Evolutionary conservation across 2,329 filamentous ascomycete species (phyloP), one percentile per base, ranked within the genome.

Genomic region (Zymoseptoria ardabiliae): DNA sequence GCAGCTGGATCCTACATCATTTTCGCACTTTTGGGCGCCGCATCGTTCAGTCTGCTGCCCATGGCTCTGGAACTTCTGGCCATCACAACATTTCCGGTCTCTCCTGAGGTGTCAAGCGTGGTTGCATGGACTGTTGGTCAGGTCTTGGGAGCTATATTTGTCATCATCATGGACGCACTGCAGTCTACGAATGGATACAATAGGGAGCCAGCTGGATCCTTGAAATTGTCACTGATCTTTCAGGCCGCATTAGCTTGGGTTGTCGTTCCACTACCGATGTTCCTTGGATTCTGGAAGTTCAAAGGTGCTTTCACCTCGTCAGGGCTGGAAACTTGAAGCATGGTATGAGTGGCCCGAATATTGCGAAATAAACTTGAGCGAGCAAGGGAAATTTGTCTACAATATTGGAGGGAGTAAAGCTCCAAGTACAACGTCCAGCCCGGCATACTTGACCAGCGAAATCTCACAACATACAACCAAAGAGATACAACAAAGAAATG

Each of bases 111-210:
- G 51, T 90, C 89, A 0, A 89, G 85, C 62, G 91, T 89, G 25
- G 79, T 95, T 21, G 89, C 88, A 69, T 97, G 94, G 94, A 83
- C 84, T 1, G 88, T 88, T 5, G 93, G 94, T 0, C 93, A 97
- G 77, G 75, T 97, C 7, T 75, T 95, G 0, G 94, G 94, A 11
- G 92, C 85, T 1, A 75, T 92, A 25, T 96, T 97, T 70, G 89
- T 97, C 68, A 77, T 99, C 28, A 76, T 93, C 59, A 89, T 90
- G 76, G 87, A 91, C 71, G 89, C 87, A 19, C 78, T 97, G 62
- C 83, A 84, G 64, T 83, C 71, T 4, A 45, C 52, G 13, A 45
- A 61, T 20, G 69, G 65, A 9, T 66, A 69, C 70, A 67, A 53
- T 65, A 61, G 68, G 60, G 60, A 71, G 61, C 60, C 75, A 64